Percentiles rank a stretch among this genome's conserved stretches.
Evolutionary conservation across 768 basidiomycete species (phyloP).

Genomic region (Leccinum sublutescens): DNA sequence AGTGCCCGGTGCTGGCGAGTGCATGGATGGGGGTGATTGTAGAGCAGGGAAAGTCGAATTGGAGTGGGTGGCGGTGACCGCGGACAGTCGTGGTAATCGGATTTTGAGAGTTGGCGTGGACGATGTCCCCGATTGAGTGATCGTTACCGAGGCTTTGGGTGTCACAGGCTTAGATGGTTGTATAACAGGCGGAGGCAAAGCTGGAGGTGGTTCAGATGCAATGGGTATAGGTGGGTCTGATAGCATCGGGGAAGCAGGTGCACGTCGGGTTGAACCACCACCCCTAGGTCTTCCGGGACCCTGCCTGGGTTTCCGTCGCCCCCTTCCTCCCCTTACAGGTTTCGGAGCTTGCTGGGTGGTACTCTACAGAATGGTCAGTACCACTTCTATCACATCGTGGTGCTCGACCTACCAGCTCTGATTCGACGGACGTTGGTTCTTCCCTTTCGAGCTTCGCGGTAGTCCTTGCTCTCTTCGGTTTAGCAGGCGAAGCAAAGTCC

Average conservation of each 20-base stretch:
- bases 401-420: constrained; percentile 19
- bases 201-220: constrained; percentile 13
- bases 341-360: constrained; percentile 13
- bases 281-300: constrained; percentile 19
- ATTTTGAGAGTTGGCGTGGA: constrained; percentile 36
- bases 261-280: constrained; percentile 11
- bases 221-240: constrained; percentile 15
- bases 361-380: constrained; percentile 14
- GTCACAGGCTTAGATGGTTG: constrained; percentile 28
- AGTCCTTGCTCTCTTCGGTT: constrained; percentile 31
- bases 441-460: constrained; percentile 28
- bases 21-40: constrained; percentile 22
- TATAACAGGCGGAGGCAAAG: constrained; percentile 5
- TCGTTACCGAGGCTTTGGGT: constrained; percentile 35
- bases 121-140: constrained; percentile 33
- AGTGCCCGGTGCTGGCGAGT: constrained; percentile 25
- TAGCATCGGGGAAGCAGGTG: constrained; percentile 12
- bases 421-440: constrained; percentile 14
- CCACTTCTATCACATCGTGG: background rate
- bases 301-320: constrained; percentile 26
- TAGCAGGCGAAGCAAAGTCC: constrained; percentile 26
- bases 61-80: constrained; percentile 28
- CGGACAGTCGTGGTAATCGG: constrained; percentile 31
- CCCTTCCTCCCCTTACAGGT: constrained; percentile 15
- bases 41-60: constrained; percentile 15